A percentile compares a stretch with the other conserved stretches of the same genome.
Conservation (phyloP, 306 rosid species). For the Acacia acuminata region DNA sequence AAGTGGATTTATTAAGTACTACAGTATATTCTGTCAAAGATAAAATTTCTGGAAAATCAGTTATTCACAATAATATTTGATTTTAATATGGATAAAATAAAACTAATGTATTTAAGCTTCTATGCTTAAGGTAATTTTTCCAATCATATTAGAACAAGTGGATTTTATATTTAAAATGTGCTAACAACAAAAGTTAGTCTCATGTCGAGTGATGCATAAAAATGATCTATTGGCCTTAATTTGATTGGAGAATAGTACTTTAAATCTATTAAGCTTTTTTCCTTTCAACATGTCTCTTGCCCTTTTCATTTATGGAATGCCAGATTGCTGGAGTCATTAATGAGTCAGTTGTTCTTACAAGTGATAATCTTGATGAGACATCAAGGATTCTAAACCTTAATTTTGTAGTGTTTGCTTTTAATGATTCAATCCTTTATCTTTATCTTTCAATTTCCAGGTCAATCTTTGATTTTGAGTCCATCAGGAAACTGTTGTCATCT, state of each 20-base stretch:
- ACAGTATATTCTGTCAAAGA: background rate
- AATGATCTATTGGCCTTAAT: background rate
- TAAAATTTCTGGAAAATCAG: constrained; percentile 16
- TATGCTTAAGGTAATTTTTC: background rate
- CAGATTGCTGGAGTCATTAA: constrained; percentile 21
- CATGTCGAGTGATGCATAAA: background rate
- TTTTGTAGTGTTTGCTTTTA: constrained; percentile 6
- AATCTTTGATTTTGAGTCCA: constrained; percentile 82
- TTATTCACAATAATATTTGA: constrained; percentile 18
- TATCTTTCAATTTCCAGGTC: constrained; percentile 59
- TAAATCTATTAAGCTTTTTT: background rate
- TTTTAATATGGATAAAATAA: constrained; percentile 10
- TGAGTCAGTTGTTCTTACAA: constrained; percentile 17
- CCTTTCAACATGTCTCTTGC: background rate
- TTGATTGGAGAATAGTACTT: background rate
- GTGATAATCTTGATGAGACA: constrained; percentile 10
- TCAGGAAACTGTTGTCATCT: constrained; percentile 71
- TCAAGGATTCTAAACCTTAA: background rate
- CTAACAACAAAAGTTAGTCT: background rate
- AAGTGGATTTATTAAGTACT: background rate
- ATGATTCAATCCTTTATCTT: constrained; percentile 18
- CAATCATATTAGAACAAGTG: background rate
- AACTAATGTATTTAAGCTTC: background rate
- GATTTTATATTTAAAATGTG: background rate
- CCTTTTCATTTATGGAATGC: constrained; percentile 7